Percentiles rank a stretch among this genome's conserved stretches.
Conservation (phyloP, 192 early-diverging fungal species). For the Linnemannia hyalina region DNA sequence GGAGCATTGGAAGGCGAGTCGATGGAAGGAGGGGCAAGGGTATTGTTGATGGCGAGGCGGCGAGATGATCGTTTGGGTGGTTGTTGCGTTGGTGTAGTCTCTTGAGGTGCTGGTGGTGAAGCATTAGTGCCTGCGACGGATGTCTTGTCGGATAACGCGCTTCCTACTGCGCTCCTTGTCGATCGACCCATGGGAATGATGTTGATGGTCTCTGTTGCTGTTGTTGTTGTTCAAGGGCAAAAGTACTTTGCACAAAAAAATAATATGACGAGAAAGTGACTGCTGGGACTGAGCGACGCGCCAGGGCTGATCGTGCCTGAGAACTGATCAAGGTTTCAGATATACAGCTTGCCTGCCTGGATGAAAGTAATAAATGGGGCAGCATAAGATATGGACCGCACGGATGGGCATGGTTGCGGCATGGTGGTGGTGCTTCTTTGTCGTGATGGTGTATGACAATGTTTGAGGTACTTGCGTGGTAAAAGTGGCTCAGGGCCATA, state of each 20-base stretch:
- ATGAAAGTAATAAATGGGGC: no score
- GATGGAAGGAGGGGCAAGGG: neutral
- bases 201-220: neutral
- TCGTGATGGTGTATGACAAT: no score
- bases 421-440: no score
- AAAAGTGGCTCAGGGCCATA: no score
- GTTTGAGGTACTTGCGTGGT: no score
- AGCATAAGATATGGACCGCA: no score
- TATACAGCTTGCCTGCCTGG: no score
- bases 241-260: neutral
- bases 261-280: neutral
- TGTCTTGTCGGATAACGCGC: neutral
- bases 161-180: neutral
- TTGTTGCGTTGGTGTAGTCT: neutral
- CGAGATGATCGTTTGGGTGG: neutral
- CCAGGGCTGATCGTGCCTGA: no score
- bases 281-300: neutral
- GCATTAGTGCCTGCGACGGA: neutral
- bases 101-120: neutral
- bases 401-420: no score
- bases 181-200: neutral
- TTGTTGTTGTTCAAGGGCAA: neutral
- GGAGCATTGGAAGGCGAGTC: neutral
- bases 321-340: no score
- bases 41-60: neutral